These are phyloP conservation scores for Brettanomyces nanus DNA, from an alignment of 805 yeast genomes.

Conservation along the genomic window DNA sequence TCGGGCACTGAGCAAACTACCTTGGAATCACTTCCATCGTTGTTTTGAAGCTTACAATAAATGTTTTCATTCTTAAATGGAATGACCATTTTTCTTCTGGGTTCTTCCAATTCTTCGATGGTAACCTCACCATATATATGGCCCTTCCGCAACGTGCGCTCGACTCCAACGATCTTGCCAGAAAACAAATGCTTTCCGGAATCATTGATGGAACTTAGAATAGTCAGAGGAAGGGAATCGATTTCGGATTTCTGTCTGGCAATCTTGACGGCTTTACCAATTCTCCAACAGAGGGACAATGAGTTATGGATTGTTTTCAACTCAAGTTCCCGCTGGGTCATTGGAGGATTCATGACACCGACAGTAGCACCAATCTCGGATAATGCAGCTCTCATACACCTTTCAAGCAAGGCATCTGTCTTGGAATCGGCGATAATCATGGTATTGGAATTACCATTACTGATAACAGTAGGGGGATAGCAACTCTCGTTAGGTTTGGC, in stretches of 20 bases:
- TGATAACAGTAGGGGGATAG: slow-evolving; percentile 18
- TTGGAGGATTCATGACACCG: slow-evolving; percentile 28
- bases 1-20: slow-evolving; percentile 39
- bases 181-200: slow-evolving; percentile 28
- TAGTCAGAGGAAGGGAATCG: slow-evolving; percentile 26
- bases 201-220: slow-evolving; percentile 30
- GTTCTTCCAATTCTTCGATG: slow-evolving; percentile 14
- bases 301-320: slow-evolving; percentile 20
- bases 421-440: slow-evolving; percentile 26
- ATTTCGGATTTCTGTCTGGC: slow-evolving; percentile 32
- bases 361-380: slow-evolving; percentile 33
- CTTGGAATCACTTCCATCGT: slow-evolving; percentile 16
- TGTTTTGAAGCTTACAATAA: slow-evolving; percentile 21
- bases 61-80: slow-evolving; percentile 45
- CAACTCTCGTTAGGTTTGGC: slow-evolving; percentile 14
- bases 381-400: slow-evolving; percentile 32
- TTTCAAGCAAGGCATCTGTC: slow-evolving; percentile 28
- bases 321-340: slow-evolving; percentile 13
- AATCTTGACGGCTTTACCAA: slow-evolving; percentile 35
- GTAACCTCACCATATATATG: slow-evolving; percentile 38
- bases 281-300: slow-evolving; percentile 38
- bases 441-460: slow-evolving; percentile 35
- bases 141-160: slow-evolving; percentile 32
- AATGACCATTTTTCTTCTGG: slow-evolving; percentile 20
- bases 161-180: slow-evolving; percentile 38